These are phyloP conservation scores for Termitomyces sp. DNA, from an alignment of 768 basidiomycete genomes.

Conservation along the genomic window DNA sequence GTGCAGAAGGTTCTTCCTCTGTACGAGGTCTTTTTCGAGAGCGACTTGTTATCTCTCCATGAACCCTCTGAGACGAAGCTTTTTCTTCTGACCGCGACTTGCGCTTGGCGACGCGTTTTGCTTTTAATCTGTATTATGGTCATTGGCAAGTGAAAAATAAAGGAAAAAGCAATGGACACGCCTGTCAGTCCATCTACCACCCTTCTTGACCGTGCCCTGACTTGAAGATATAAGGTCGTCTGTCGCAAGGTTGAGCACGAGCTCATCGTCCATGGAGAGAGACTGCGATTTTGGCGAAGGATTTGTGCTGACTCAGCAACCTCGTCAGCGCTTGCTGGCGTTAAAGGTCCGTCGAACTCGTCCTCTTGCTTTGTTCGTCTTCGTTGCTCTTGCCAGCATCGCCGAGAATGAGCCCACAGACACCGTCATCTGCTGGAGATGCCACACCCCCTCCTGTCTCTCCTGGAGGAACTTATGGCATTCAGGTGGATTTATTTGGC, in stretches of 20 bases:
- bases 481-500: conserved; percentile 49
- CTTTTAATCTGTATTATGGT: conserved; percentile 51
- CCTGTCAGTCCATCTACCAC: conserved; percentile 78
- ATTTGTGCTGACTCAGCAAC: conserved; percentile 20
- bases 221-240: conserved; percentile 26
- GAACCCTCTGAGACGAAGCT: conserved; percentile 6
- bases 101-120: conserved; percentile 63
- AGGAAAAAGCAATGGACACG: conserved; percentile 22
- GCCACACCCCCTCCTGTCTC: conserved; percentile 58
- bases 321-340: conserved; percentile 3
- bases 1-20: conserved; percentile 15
- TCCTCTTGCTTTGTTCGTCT: neutral
- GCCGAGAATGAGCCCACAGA: conserved; percentile 27
- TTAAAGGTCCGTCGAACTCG: neutral
- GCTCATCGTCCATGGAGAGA: conserved; percentile 57
- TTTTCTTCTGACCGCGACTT: conserved; percentile 38
- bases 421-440: conserved; percentile 34
- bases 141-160: conserved; percentile 12
- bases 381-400: neutral
- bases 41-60: conserved; percentile 20
- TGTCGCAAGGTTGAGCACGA: conserved; percentile 66
- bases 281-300: neutral
- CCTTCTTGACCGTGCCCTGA: conserved; percentile 33
- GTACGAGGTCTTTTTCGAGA: conserved; percentile 40
- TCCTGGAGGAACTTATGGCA: conserved; percentile 68